Base-by-base conservation (phyloP, 352 stramenopile species). In the Halophytophthora batemanensis region DNA sequence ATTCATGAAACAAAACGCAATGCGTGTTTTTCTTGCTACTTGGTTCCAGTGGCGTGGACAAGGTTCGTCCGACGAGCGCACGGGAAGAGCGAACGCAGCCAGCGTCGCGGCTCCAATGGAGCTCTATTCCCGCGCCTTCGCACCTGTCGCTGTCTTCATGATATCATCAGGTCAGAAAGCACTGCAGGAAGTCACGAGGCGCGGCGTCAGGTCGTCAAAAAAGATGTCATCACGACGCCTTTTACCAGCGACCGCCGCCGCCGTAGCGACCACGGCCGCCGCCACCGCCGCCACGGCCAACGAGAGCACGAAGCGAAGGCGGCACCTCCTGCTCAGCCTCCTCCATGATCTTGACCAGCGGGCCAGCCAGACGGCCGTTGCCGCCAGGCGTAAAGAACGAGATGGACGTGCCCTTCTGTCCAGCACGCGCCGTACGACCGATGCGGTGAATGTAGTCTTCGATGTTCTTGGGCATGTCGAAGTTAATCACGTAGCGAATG, bases 401-500 rank as follows among this genome's bases (percentile, higher is more conserved):
- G 75, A 98, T 99, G 13, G 97, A 94, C n/a, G 96, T 98, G 43
- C 97, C 97, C 59, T 97, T 98, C 11, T 95, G 82, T 6, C 92
- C 93, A 45, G 96, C 97, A 46, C 97, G 77, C 13, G 96, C 97
- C 18, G 97, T 99, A 46, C 97, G 71, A 6, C 97, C 97, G 3
- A 99, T 96, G 28, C 97, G 91, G 77, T 99, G 98, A 2, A 99
- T 96, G 57, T 99, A 99, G 58, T 99, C 97, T 82, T 99, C 98
- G 39, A 99, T 74, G 66, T 99, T 97, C 66, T 99, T 99, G 0
- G 98, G 98, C 44, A 92, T 98, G 44, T 98, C 96, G 64, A 98
- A 99, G 77, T 99, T 99, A 61, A 99, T 97, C 28, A 99, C 98
- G 58, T 98, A 96, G 33, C 96, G 78, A 47, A 98, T 87, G 45